Evolutionary conservation across 2,329 filamentous ascomycete genomes (phyloP), one percentile per base, ranked within the genome.

Genomic region (Botrytis byssoidea): DNA sequence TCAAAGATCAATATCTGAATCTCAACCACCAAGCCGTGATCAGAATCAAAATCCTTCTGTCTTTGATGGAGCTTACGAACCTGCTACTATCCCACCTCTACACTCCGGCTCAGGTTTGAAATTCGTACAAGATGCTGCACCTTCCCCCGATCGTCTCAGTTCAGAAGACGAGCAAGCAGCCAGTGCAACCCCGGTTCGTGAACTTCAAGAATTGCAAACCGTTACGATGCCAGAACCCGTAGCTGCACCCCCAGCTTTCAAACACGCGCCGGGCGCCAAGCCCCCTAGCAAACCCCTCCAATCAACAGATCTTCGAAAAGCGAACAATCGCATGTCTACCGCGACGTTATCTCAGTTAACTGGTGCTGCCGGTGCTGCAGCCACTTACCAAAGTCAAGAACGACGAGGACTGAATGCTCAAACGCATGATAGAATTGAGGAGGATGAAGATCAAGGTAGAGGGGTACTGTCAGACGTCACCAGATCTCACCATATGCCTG

Each of bases 281-380:
- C 94, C 94, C 8, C 85, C 86, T 1, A 90, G 88, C 74, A 89
- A 89, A 75, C 93, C 93, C 0, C 90, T 92, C 77, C 89, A 93
- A 74, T 91, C 93, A 44, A 89, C 92, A 22, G 93, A 96, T 80
- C 86, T 95, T 78, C 91, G 93, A 75, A 90, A 90, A 76, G 93
- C 93, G 70, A 96, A 94, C 78, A 94, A 92, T 77, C 91, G 94
- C 35, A 90, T 98, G 81, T 97, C 96, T 40, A 88, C 87, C 77
- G 90, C 90, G 1, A 98, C 95, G 0, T 85, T 98, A 64, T 88
- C 91, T 63, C 94, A 98, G 80, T 86, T 98, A 81, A 90, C 89
- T 46, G 92, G 91, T 77, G 92, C 92, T 64, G 89, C 88, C 71
- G 88, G 87, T 35, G 82, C 89, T 70, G 76, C 73, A 40, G 73